phyloP scores from a whole-genome alignment of 192 early-diverging fungal species.

The Jimgerdemannia flammicorona region DNA sequence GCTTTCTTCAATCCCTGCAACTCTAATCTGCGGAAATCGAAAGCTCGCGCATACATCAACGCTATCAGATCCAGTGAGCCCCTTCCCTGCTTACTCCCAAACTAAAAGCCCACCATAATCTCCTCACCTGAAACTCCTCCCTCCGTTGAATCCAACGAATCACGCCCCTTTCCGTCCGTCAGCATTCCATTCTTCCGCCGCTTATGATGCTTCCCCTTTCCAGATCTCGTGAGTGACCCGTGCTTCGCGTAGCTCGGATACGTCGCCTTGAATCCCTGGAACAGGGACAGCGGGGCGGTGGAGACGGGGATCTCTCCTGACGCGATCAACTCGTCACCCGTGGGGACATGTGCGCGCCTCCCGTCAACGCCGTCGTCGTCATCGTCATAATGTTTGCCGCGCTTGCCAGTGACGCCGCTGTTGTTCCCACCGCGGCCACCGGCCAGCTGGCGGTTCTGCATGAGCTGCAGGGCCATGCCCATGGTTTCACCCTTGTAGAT shows the following conservation, averaged over 20 bases:
- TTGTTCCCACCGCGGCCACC: constrained; percentile 18
- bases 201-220: constrained; percentile 8
- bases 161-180: constrained; percentile 23
- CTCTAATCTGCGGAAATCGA: no score
- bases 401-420: constrained; percentile 18
- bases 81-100: no score
- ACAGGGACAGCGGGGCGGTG: constrained; percentile 44
- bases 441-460: constrained; percentile 38
- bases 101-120: not conserved
- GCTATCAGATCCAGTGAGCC: no score
- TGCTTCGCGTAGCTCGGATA: constrained; percentile 46
- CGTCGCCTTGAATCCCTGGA: constrained; percentile 50
- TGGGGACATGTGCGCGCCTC: constrained; percentile 3
- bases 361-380: no score
- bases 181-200: constrained; percentile 17
- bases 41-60: no score
- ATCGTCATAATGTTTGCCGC: not conserved
- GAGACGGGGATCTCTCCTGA: constrained; percentile 50
- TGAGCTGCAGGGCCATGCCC: constrained; percentile 45
- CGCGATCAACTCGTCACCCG: constrained; percentile 31
- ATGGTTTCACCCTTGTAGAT: constrained; percentile 49
- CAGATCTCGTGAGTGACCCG: not conserved
- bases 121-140: constrained; percentile 1
- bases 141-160: constrained; percentile 23
- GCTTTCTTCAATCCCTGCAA: no score